Conservation (phyloP, 495 filamentous ascomycete species). For the Corynascus novoguineensis region DNA sequence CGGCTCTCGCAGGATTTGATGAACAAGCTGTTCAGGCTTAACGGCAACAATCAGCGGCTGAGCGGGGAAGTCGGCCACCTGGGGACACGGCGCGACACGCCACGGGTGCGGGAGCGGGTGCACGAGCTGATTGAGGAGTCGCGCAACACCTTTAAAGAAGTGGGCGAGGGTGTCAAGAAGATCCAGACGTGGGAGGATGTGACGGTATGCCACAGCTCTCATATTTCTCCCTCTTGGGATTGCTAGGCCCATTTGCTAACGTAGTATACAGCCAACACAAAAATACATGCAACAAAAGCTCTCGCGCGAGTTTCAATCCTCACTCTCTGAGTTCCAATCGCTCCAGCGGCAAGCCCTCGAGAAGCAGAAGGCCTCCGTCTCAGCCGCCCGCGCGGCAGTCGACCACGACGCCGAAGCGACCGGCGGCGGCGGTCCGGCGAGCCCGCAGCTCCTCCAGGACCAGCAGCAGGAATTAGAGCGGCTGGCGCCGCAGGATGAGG, state of each 20-base stretch:
- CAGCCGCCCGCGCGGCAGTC: conserved; percentile 68
- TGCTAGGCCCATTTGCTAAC: not conserved
- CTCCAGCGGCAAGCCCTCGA: conserved; percentile 85
- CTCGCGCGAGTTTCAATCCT: conserved; percentile 81
- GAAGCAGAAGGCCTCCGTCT: conserved; percentile 81
- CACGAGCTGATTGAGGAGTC: conserved; percentile 81
- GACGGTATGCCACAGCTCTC: conserved; percentile 54
- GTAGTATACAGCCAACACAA: conserved; percentile 59
- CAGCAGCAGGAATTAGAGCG: conserved; percentile 68
- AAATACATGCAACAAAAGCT: conserved; percentile 93
- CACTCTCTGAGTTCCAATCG: conserved; percentile 81
- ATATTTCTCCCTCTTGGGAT: not conserved
- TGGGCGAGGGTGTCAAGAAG: conserved; percentile 89
- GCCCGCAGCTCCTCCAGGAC: conserved; percentile 34
- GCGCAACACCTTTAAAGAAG: conserved; percentile 79
- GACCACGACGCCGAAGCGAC: conserved; percentile 27
- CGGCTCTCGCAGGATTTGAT: conserved; percentile 72
- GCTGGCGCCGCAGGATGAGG: conserved; percentile 86
- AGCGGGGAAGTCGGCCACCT: conserved; percentile 75
- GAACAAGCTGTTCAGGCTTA: conserved; percentile 79
- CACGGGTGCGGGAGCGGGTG: conserved; percentile 83
- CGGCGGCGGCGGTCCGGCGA: conserved; percentile 21
- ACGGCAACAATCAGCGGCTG: conserved; percentile 75
- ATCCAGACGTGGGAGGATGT: conserved; percentile 86
- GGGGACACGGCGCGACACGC: conserved; percentile 86